Evolutionary conservation across 176 grass and related monocot species (phyloP), one percentile per base, ranked within the genome.

Genomic region (Cymbopogon citratus): DNA sequence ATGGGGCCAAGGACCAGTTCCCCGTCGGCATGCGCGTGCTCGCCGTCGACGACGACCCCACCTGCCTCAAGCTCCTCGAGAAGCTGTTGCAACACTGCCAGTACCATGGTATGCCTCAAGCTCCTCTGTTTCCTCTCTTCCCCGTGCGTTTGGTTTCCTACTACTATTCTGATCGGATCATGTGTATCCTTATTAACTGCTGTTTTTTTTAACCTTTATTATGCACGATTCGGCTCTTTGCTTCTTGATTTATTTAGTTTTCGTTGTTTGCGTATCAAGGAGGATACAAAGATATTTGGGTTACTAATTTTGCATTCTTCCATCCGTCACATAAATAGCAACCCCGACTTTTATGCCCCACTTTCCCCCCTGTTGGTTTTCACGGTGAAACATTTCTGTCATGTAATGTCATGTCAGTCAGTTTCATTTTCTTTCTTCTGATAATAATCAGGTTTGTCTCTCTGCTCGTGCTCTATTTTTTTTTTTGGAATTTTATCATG

Each of bases 1-100:
- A 67, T 49, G 82, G 68, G 13, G 76, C 27, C 2, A 62, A 24
- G 71, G 88, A 93, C 39, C 81, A 94, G 79, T 94, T 91, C 73
- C 92, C 92, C 24, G 76, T 78, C 15, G 92, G 92, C 79, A 89
- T 94, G 89, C 80, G 89, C 52, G 84, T 94, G 26, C 88, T 94
- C 41, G 89, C 83, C 35, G 84, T 94, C 56, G 92, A 94, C 41
- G 92, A 94, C 35, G 89, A 89, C 74, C 72, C 64, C n/a, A 86
- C 80, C 71, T 89, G 89, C 84, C 92, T 94, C 59, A 81, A 66
- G 70, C 15, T 94, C 24, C 86, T 94, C 57, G 78, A 84, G 79
- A 80, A 65, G 65, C 74, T 91, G 57, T 49, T 94, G 21, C 54
- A 1, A 12, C 78, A 52, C 31, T 94, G 92, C 83, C 19, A 87